Percentiles rank a stretch among this genome's conserved stretches.
Conservation (phyloP, 2,329 filamentous ascomycete genomes). For the Fusarium circinatum region DNA sequence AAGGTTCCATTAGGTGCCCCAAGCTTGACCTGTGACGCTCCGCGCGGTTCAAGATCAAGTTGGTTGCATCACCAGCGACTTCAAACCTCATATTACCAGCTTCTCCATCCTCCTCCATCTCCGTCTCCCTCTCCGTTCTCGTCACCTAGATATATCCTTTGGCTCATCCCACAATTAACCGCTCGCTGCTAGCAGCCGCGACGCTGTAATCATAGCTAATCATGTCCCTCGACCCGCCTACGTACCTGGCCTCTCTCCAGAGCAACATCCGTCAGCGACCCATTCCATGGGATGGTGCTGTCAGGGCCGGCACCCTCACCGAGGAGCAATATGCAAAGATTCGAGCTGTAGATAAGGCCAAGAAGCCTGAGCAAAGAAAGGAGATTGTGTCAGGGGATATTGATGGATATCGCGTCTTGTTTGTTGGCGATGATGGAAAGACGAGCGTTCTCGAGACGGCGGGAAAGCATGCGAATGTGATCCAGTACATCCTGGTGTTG, state of each 20-base stretch:
- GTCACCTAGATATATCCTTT: constrained; percentile 6
- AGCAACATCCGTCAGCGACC: constrained; percentile 96
- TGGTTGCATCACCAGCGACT: constrained; percentile 47
- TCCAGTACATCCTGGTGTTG: constrained; percentile 94
- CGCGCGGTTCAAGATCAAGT: constrained; percentile 35
- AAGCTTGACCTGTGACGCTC: constrained; percentile 41
- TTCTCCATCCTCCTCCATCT: constrained; percentile 23
- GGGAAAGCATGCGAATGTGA: constrained; percentile 85
- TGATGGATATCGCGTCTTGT: constrained; percentile 80
- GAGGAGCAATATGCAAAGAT: constrained; percentile 96
- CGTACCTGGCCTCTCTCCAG: constrained; percentile 86
- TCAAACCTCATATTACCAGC: constrained; percentile 42
- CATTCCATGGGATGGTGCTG: constrained; percentile 97
- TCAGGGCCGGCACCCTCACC: constrained; percentile 91
- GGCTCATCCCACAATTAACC: constrained; percentile 23
- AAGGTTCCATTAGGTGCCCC: not conserved
- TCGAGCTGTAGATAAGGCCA: constrained; percentile 94
- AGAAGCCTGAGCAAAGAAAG: constrained; percentile 83
- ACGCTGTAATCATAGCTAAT: constrained; percentile 38
- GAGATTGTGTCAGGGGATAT: constrained; percentile 84
- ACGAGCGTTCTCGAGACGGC: constrained; percentile 83
- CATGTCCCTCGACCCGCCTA: constrained; percentile 93
- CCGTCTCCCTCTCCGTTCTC: constrained; percentile 6
- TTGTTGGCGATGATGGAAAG: constrained; percentile 79
- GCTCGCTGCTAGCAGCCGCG: constrained; percentile 42